Conservation (phyloP, 768 basidiomycete genomes). For the Suillus subaureus region DNA sequence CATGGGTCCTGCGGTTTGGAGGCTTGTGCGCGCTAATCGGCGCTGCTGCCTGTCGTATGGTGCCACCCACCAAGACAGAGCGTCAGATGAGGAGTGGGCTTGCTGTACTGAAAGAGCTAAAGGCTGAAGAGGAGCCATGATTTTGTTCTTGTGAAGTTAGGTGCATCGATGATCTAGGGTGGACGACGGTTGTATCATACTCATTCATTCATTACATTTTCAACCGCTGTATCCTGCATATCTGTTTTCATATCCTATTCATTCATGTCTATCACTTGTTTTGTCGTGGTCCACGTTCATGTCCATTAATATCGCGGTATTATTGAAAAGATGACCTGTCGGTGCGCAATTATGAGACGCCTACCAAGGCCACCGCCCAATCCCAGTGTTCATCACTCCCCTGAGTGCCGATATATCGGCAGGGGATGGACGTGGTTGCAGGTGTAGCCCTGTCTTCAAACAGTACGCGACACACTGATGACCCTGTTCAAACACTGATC, state of each 20-base stretch:
- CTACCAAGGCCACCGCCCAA: conserved; percentile 31
- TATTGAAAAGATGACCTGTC: neutral
- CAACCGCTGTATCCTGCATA: neutral
- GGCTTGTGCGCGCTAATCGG: conserved; percentile 83
- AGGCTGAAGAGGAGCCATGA: conserved; percentile 56
- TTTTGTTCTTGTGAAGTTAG: conserved; percentile 15
- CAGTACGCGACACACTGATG: conserved; percentile 1
- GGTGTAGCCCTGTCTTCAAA: conserved; percentile 26
- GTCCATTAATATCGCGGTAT: neutral
- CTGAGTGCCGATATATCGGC: conserved; percentile 21
- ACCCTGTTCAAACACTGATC: neutral
- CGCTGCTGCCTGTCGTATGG: conserved; percentile 75
- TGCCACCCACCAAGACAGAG: conserved; percentile 89
- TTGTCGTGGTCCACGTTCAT: neutral
- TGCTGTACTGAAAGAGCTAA: conserved; percentile 76
- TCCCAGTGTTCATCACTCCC: conserved; percentile 26
- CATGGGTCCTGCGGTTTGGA: conserved; percentile 93
- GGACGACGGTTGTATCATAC: neutral
- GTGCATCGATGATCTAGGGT: neutral
- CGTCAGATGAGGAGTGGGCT: conserved; percentile 84
- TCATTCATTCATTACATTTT: neutral
- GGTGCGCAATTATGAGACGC: conserved; percentile 16
- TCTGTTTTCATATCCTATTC: conserved; percentile 1
- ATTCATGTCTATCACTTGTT: neutral
- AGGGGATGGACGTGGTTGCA: conserved; percentile 30